phyloP scores from a whole-genome alignment of 2,329 filamentous ascomycete species.

The Pyricularia pennisetigena region DNA sequence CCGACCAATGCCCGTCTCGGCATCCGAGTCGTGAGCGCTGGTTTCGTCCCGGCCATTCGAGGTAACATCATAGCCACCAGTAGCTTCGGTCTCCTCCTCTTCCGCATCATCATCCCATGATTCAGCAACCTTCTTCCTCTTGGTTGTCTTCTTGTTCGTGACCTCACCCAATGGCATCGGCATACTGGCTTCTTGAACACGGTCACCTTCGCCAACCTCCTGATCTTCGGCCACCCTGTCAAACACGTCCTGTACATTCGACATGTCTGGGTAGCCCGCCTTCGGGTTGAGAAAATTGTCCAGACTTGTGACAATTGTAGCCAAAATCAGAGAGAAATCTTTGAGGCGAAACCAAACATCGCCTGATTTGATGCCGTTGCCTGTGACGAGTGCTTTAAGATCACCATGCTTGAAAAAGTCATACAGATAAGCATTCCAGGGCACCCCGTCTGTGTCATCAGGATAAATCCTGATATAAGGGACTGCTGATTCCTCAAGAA shows the following conservation, averaged over 20 bases:
- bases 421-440: constrained; percentile 59
- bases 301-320: constrained; percentile 61
- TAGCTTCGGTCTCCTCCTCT: constrained; percentile 27
- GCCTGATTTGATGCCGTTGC: constrained; percentile 55
- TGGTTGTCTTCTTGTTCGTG: constrained; percentile 18
- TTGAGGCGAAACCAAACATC: constrained; percentile 69
- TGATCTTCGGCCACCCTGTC: constrained; percentile 17
- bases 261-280: constrained; percentile 34
- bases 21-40: neutral
- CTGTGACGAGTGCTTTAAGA: constrained; percentile 44
- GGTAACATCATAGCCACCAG: constrained; percentile 27
- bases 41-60: constrained; percentile 11
- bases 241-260: constrained; percentile 30
- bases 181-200: constrained; percentile 22
- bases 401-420: constrained; percentile 73
- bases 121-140: constrained; percentile 23
- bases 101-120: constrained; percentile 34
- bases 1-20: neutral
- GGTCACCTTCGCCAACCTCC: constrained; percentile 37
- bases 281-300: constrained; percentile 44
- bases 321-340: constrained; percentile 44
- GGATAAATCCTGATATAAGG: constrained; percentile 56
- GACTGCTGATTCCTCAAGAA: constrained; percentile 64
- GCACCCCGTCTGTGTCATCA: constrained; percentile 34
- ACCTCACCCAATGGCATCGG: neutral